Evolutionary conservation across 352 stramenopile genomes (phyloP).

Genomic region (Hyaloperonospora arabidopsidis): DNA sequence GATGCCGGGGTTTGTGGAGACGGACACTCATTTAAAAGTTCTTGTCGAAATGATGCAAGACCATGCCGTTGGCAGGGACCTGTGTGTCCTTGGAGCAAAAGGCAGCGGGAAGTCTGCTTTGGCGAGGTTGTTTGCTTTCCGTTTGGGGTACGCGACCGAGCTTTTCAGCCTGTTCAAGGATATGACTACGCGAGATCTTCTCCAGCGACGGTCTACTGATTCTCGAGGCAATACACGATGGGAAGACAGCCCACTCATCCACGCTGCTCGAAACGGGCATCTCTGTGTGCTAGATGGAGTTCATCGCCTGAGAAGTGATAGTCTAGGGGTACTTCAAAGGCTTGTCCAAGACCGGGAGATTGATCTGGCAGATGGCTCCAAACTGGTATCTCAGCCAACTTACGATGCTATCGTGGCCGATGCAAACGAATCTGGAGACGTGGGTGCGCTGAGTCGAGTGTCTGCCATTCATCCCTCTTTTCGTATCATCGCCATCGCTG

Average conservation of each 20-base stretch:
- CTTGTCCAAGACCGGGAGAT: constrained; percentile 87
- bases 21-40: constrained; percentile 35
- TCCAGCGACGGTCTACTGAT: constrained; percentile 86
- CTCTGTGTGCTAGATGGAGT: constrained; percentile 89
- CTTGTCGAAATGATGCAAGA: constrained; percentile 74
- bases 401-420: constrained; percentile 39
- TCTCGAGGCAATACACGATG: constrained; percentile 84
- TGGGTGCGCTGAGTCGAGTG: constrained; percentile 23
- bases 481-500: constrained; percentile 80
- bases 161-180: constrained; percentile 91
- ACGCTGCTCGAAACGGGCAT: constrained; percentile 78
- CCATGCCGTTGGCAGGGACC: constrained; percentile 60
- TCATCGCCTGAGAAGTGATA: constrained; percentile 88
- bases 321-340: constrained; percentile 79
- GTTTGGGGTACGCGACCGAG: constrained; percentile 79
- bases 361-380: constrained; percentile 83
- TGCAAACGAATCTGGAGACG: constrained; percentile 12
- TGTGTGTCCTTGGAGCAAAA: constrained; percentile 77
- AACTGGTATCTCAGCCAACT: constrained; percentile 56
- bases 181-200: constrained; percentile 88
- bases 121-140: constrained; percentile 52
- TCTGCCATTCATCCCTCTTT: constrained; percentile 84
- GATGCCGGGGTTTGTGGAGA: constrained; percentile 54
- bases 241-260: constrained; percentile 88
- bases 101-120: constrained; percentile 80